phyloP scores from a whole-genome alignment of 2,329 filamentous ascomycete species.

The Oidium heveae region DNA sequence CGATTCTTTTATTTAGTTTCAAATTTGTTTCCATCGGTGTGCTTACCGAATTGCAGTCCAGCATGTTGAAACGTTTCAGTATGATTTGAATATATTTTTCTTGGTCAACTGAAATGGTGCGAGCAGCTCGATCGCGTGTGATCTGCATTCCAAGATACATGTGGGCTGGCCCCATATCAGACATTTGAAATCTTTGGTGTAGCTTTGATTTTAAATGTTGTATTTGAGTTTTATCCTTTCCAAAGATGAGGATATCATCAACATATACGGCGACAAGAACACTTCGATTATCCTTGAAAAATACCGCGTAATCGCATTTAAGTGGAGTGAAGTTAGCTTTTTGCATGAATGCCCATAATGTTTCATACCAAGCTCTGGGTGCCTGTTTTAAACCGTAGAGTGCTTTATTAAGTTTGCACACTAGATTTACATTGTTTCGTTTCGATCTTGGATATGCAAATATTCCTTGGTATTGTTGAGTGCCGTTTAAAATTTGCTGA shows the following conservation, averaged over 20 bases:
- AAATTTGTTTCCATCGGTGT: neutral
- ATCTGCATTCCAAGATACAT: neutral
- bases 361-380: neutral
- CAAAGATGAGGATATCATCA: too few species aligned
- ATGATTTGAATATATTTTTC: neutral
- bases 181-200: neutral
- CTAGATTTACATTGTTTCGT: neutral
- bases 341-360: neutral
- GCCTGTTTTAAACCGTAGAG: neutral
- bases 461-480: too few species aligned
- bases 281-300: neutral
- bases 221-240: neutral
- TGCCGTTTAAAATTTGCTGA: too few species aligned
- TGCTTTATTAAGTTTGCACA: neutral
- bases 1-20: neutral
- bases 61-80: neutral
- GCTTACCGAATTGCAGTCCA: neutral
- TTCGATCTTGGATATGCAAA: too few species aligned
- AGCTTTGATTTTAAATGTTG: neutral
- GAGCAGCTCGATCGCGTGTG: neutral
- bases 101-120: neutral
- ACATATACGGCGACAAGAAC: neutral
- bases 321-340: neutral
- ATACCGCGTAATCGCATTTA: neutral
- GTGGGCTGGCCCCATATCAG: neutral